phyloP scores from a whole-genome alignment of 805 yeast species.

The Ogataea ganodermae region DNA sequence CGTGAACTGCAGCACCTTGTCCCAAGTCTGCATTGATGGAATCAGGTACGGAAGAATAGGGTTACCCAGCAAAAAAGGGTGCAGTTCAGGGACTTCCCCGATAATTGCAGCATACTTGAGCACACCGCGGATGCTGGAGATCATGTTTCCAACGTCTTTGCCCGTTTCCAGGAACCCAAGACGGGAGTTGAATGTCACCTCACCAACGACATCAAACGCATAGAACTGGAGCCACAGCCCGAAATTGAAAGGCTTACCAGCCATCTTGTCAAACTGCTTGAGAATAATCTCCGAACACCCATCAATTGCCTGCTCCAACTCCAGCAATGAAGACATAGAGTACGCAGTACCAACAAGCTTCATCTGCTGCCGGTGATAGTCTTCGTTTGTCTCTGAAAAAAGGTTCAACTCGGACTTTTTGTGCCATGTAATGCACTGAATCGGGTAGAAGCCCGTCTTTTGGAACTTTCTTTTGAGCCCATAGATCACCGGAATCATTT shows the following conservation, averaged over 20 bases:
- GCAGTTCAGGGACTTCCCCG: conserved; percentile 22
- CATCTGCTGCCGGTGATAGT: conserved; percentile 20
- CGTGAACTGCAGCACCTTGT: conserved; percentile 17
- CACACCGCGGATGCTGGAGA: conserved; percentile 18
- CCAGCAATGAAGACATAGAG: conserved; percentile 18
- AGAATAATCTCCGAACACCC: conserved; percentile 16
- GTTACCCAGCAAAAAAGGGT: conserved; percentile 18
- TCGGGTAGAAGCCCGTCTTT: conserved; percentile 17
- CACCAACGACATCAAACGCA: conserved; percentile 24
- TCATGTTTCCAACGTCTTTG: conserved; percentile 20
- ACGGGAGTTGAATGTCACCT: conserved; percentile 18
- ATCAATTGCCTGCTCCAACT: conserved; percentile 21
- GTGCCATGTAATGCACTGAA: conserved; percentile 20
- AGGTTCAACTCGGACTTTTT: conserved; percentile 18
- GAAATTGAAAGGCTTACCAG: conserved; percentile 12
- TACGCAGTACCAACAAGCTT: conserved; percentile 20
- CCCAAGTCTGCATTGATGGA: conserved; percentile 24
- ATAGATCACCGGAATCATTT: conserved; percentile 18
- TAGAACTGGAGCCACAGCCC: conserved; percentile 22
- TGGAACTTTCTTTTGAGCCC: conserved; percentile 16
- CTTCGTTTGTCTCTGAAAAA: conserved; percentile 16
- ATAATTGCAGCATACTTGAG: conserved; percentile 15
- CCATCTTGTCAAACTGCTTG: conserved; percentile 9
- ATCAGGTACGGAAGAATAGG: conserved; percentile 18
- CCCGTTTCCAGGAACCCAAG: conserved; percentile 20